Conservation (phyloP, 257 asterid genomes). For the Mitragyna speciosa region DNA sequence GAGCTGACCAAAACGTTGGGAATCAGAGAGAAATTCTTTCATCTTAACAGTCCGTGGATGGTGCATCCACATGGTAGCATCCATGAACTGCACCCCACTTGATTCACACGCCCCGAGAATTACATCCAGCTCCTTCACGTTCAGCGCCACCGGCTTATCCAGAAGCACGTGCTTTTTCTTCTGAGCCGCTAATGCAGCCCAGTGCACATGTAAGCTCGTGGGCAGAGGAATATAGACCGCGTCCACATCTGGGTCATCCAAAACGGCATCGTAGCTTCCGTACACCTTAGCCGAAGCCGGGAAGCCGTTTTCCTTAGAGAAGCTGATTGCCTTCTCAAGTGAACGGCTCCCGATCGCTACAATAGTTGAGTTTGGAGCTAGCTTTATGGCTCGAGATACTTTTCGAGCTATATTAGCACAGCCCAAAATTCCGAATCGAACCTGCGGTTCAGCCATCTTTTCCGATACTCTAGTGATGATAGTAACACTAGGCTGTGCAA, state of each 20-base stretch:
- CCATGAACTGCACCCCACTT: constrained; percentile 50
- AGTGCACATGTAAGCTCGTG: constrained; percentile 39
- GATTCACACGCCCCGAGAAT: constrained; percentile 44
- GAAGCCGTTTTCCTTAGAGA: constrained; percentile 33
- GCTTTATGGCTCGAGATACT: constrained; percentile 37
- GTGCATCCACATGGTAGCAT: constrained; percentile 52
- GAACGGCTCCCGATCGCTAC: constrained; percentile 45
- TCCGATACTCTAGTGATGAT: no score
- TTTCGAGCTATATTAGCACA: constrained; percentile 47
- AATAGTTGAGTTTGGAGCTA: constrained; percentile 35
- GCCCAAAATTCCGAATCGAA: constrained; percentile 46
- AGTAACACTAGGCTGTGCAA: background rate
- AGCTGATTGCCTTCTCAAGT: constrained; percentile 35
- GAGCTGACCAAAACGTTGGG: constrained; percentile 34
- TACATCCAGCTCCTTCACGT: constrained; percentile 38
- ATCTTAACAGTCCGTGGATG: constrained; percentile 35
- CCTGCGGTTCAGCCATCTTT: constrained; percentile 22
- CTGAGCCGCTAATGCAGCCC: constrained; percentile 47
- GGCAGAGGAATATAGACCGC: constrained; percentile 51
- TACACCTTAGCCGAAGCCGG: constrained; percentile 32
- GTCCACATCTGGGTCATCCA: constrained; percentile 44
- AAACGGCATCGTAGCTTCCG: constrained; percentile 43
- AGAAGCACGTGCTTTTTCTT: constrained; percentile 41
- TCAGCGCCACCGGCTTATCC: constrained; percentile 49
- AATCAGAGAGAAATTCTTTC: constrained; percentile 33